Evolutionary conservation across 2,329 filamentous ascomycete species (phyloP).

Genomic region (Fusarium liriodendri): DNA sequence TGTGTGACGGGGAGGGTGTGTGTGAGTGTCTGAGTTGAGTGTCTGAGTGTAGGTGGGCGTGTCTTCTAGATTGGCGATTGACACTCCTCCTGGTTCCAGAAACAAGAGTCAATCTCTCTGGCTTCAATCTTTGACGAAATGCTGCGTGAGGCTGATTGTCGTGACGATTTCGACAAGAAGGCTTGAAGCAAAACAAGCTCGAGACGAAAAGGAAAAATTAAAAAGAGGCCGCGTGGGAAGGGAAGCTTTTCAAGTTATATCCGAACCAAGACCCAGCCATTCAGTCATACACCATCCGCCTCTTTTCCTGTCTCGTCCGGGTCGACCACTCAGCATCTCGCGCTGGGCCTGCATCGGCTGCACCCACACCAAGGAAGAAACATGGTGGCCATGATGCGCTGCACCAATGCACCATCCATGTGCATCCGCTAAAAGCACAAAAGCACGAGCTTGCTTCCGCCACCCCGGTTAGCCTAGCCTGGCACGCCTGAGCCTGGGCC

Average conservation of each 20-base stretch:
- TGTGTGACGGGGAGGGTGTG: background rate
- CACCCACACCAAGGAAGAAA: constrained; percentile 24
- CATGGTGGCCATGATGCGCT: constrained; percentile 26
- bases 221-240: background rate
- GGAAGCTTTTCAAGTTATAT: constrained; percentile 37
- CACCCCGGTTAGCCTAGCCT: constrained; percentile 24
- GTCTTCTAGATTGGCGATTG: background rate
- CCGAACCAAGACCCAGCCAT: constrained; percentile 20
- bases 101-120: background rate
- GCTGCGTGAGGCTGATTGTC: background rate
- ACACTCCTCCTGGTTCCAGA: background rate
- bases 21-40: background rate
- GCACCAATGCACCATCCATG: background rate
- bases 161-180: background rate
- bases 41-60: background rate
- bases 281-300: constrained; percentile 14
- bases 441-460: background rate
- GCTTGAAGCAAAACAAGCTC: background rate
- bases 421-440: constrained; percentile 2
- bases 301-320: constrained; percentile 26
- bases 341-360: constrained; percentile 29
- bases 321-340: constrained; percentile 24
- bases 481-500: background rate
- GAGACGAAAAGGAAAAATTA: background rate
- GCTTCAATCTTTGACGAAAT: background rate